Percentiles rank a stretch among this genome's conserved stretches.
phyloP scores from a whole-genome alignment of 2,329 filamentous ascomycete species.

The Hypomyces rosellus region DNA sequence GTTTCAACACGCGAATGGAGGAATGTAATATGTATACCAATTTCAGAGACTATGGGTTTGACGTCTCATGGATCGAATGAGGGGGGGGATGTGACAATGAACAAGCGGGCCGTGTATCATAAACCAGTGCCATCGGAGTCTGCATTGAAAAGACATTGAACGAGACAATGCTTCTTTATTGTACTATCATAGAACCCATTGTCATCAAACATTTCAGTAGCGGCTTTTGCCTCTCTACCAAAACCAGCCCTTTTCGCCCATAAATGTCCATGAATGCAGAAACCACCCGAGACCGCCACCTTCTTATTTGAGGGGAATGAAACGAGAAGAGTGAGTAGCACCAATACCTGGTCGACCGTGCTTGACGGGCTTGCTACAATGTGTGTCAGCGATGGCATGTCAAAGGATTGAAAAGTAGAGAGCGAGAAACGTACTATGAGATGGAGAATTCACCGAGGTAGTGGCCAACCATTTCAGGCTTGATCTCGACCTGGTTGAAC shows the following conservation, averaged over 20 bases:
- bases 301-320: conserved; percentile 99
- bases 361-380: conserved; percentile 91
- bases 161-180: conserved; percentile 35
- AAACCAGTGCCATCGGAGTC: neutral
- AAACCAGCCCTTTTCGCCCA: conserved; percentile 52
- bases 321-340: conserved; percentile 99
- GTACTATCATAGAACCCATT: conserved; percentile 40
- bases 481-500: conserved; percentile 99
- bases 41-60: no score
- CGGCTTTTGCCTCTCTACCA: conserved; percentile 41
- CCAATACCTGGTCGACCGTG: conserved; percentile 99
- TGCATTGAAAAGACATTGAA: conserved; percentile 8
- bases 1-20: no score
- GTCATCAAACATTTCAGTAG: conserved; percentile 41
- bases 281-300: conserved; percentile 45
- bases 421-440: conserved; percentile 74
- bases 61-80: neutral
- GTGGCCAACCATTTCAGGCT: conserved; percentile 99
- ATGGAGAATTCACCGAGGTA: conserved; percentile 99
- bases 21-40: no score
- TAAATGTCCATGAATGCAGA: conserved; percentile 52
- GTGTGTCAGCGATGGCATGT: conserved; percentile 41
- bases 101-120: neutral
- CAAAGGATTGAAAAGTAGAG: neutral
- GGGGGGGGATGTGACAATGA: neutral